Percentiles rank a stretch among this genome's conserved stretches.
phyloP scores from a whole-genome alignment of 768 basidiomycete species.

The Trametes punicea region DNA sequence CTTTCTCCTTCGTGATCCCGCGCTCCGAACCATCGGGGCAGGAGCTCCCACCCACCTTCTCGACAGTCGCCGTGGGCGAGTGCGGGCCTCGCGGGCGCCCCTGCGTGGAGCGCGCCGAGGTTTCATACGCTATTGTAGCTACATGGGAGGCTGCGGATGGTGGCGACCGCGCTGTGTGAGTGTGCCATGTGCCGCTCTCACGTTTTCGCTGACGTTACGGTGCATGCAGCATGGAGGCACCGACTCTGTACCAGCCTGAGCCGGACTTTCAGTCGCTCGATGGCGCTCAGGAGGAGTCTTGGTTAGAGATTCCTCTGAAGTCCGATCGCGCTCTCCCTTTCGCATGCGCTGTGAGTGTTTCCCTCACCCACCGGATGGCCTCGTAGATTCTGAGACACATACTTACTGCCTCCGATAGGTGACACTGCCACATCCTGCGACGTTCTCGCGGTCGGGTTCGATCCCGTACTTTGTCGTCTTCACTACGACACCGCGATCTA shows the following conservation, averaged over 20 bases:
- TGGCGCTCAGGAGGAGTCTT: slow-evolving; percentile 47
- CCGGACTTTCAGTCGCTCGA: slow-evolving; percentile 57
- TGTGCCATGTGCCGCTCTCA: not conserved
- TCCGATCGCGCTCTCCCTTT: slow-evolving; percentile 60
- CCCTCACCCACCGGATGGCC: not conserved
- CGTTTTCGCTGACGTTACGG: not conserved
- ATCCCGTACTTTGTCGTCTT: slow-evolving; percentile 75
- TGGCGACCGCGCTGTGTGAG: slow-evolving; percentile 48
- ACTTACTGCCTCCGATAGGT: slow-evolving; percentile 42
- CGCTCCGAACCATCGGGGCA: slow-evolving; percentile 46
- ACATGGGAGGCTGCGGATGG: slow-evolving; percentile 56
- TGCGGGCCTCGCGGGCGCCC: slow-evolving; percentile 27
- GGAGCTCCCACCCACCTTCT: slow-evolving; percentile 62
- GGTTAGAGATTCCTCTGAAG: slow-evolving; percentile 67
- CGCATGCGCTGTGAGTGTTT: slow-evolving; percentile 56
- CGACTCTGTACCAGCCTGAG: slow-evolving; percentile 60
- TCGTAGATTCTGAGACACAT: not conserved
- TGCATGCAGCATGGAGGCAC: slow-evolving; percentile 54
- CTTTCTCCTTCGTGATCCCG: slow-evolving; percentile 58
- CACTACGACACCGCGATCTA: slow-evolving; percentile 57
- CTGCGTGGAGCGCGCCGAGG: slow-evolving; percentile 36
- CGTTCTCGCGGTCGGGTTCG: slow-evolving; percentile 58
- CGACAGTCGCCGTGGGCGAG: slow-evolving; percentile 33
- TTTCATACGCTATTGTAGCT: slow-evolving; percentile 54
- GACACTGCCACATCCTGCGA: slow-evolving; percentile 58